Conservation (phyloP, 2,329 filamentous ascomycete species). For the Paracorniculantispora psalliotae region DNA sequence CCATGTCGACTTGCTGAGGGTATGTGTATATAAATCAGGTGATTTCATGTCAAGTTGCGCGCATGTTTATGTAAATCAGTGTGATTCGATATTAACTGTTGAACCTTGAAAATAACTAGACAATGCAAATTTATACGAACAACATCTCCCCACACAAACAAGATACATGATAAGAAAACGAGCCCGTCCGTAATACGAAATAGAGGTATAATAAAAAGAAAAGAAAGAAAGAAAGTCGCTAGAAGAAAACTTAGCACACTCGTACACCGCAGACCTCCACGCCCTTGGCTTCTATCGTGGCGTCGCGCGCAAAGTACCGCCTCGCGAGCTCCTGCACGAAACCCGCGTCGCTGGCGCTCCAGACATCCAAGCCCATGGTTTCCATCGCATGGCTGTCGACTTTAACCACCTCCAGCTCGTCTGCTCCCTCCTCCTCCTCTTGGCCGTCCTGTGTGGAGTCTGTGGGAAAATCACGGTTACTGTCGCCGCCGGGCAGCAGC, state of each 20-base stretch:
- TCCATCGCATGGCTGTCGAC: slow-evolving; percentile 62
- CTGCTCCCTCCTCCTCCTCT: background rate
- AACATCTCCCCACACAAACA: no score
- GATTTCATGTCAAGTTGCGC: no score
- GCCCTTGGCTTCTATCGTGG: slow-evolving; percentile 61
- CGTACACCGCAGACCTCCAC: slow-evolving; percentile 70
- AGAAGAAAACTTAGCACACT: slow-evolving; percentile 48
- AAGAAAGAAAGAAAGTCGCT: background rate
- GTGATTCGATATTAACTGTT: no score
- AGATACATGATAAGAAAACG: no score
- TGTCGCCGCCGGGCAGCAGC: slow-evolving; percentile 22
- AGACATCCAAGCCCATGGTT: slow-evolving; percentile 71
- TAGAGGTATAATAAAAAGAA: background rate
- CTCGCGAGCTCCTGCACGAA: slow-evolving; percentile 61
- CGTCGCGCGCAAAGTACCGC: slow-evolving; percentile 61
- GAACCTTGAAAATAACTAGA: no score
- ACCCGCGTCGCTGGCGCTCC: slow-evolving; percentile 64
- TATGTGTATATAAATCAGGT: no score
- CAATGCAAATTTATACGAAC: no score
- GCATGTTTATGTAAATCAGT: no score
- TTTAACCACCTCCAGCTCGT: slow-evolving; percentile 34
- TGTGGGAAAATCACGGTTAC: slow-evolving; percentile 23
- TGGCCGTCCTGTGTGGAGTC: slow-evolving; percentile 13
- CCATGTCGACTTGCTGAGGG: no score
- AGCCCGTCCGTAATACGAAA: no score